Percentiles rank a stretch among this genome's conserved stretches.
These are phyloP conservation scores for Kandelia obovata DNA, from an alignment of 345 rosid genomes.

Conservation along the genomic window DNA sequence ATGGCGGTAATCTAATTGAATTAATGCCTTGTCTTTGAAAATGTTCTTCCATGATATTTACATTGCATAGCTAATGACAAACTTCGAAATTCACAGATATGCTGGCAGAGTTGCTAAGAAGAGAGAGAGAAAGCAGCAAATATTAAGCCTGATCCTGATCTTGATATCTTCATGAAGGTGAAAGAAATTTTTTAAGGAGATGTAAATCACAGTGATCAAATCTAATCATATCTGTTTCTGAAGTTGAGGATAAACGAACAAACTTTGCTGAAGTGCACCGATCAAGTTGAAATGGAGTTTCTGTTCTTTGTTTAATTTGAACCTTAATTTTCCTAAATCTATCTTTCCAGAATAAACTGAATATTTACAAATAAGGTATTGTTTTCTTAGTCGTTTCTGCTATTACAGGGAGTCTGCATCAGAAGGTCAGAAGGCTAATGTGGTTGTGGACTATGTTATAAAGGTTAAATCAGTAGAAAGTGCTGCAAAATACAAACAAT, in stretches of 20 bases:
- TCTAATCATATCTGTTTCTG: too few relatives aligned
- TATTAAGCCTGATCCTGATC: conserved; percentile 67
- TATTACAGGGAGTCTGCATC: conserved; percentile 40
- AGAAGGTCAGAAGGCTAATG: conserved; percentile 49
- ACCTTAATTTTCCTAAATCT: background rate
- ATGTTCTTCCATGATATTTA: background rate
- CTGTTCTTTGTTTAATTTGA: too few relatives aligned
- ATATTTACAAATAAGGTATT: background rate
- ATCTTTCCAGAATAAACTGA: background rate
- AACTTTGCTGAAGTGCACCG: too few relatives aligned
- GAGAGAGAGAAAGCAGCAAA: conserved; percentile 57
- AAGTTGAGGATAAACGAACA: too few relatives aligned
- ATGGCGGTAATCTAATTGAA: conserved; percentile 36
- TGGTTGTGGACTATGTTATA: conserved; percentile 63
- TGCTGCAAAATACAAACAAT: background rate
- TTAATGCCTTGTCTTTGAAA: background rate
- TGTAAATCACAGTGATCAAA: too few relatives aligned
- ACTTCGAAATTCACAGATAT: conserved; percentile 34
- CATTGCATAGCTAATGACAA: background rate
- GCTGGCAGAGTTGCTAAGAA: conserved; percentile 54
- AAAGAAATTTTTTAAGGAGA: background rate
- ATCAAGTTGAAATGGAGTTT: too few relatives aligned
- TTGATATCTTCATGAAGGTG: conserved; percentile 76
- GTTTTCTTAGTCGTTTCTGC: background rate
- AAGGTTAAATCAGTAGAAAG: conserved; percentile 40